phyloP scores from a whole-genome alignment of 345 rosid species.

The Hypericum perforatum region DNA sequence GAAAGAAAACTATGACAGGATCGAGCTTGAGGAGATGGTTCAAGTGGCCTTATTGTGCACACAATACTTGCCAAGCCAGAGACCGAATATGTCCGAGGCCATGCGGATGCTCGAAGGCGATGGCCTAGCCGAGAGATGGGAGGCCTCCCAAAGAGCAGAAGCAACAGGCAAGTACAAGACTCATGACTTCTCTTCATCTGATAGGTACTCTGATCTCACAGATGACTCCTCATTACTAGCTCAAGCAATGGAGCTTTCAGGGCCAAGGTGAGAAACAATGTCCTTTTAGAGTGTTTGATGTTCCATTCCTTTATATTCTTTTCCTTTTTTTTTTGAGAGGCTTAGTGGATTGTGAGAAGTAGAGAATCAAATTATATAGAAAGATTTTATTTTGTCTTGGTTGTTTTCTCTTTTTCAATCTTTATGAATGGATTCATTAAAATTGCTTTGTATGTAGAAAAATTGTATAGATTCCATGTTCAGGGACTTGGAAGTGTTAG shows the following conservation, averaged over 20 bases:
- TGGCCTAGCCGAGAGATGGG: slow-evolving; percentile 96
- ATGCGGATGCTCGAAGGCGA: slow-evolving; percentile 99
- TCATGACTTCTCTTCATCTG: slow-evolving; percentile 78
- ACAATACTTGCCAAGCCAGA: slow-evolving; percentile 74
- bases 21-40: slow-evolving; percentile 91
- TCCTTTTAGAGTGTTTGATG: too few relatives aligned
- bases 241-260: slow-evolving; percentile 98
- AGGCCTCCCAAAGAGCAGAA: slow-evolving; percentile 83
- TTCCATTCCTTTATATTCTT: too few relatives aligned
- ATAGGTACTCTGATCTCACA: slow-evolving; percentile 88
- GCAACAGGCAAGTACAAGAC: slow-evolving; percentile 43
- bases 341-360: too few relatives aligned
- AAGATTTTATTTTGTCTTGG: too few relatives aligned
- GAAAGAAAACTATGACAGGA: slow-evolving; percentile 61
- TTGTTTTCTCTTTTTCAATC: too few relatives aligned
- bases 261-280: slow-evolving; percentile 98
- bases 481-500: too few relatives aligned
- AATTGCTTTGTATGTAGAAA: too few relatives aligned
- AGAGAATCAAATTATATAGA: too few relatives aligned
- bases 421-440: too few relatives aligned
- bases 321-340: too few relatives aligned
- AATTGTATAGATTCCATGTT: too few relatives aligned
- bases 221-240: slow-evolving; percentile 84
- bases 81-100: slow-evolving; percentile 96
- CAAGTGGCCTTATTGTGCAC: slow-evolving; percentile 87